A percentile compares a stretch with the other conserved stretches of the same genome.
Evolutionary conservation across 2,329 filamentous ascomycete genomes (phyloP).

Genomic region (Sporothrix variecibatus): DNA sequence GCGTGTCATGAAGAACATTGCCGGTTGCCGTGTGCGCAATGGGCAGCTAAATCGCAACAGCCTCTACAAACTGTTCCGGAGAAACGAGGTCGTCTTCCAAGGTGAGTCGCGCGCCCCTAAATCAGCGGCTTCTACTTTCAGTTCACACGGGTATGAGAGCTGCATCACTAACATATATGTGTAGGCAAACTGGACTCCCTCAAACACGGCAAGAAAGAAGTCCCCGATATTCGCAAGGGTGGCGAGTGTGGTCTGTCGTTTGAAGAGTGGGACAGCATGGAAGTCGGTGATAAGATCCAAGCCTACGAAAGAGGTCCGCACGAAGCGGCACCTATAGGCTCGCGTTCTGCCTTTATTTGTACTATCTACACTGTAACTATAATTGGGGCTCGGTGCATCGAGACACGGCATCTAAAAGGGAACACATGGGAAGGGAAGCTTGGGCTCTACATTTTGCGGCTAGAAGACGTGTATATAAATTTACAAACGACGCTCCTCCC

Average conservation of each 20-base stretch:
- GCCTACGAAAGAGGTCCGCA: conserved; percentile 79
- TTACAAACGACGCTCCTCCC: background rate
- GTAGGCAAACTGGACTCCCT: conserved; percentile 76
- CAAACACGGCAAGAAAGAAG: conserved; percentile 91
- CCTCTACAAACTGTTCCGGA: conserved; percentile 71
- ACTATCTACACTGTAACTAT: background rate
- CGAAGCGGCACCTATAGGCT: conserved; percentile 63
- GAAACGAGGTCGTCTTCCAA: conserved; percentile 72
- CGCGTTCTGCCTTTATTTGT: background rate
- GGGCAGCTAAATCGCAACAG: conserved; percentile 66
- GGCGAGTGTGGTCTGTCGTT: conserved; percentile 92
- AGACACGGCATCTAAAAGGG: background rate
- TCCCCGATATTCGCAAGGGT: conserved; percentile 85
- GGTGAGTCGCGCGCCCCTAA: conserved; percentile 57
- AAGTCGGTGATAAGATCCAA: conserved; percentile 83
- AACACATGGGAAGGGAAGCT: background rate
- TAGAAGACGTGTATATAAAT: background rate
- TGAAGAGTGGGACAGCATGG: conserved; percentile 74
- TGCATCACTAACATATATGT: background rate
- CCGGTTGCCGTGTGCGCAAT: conserved; percentile 85
- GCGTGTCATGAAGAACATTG: conserved; percentile 70
- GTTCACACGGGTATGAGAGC: background rate
- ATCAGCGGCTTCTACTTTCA: background rate
- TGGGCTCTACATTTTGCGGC: background rate
- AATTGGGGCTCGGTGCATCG: background rate